Base-by-base conservation (phyloP, 78 protist genomes). In the Protostelium mycophagum region DNA sequence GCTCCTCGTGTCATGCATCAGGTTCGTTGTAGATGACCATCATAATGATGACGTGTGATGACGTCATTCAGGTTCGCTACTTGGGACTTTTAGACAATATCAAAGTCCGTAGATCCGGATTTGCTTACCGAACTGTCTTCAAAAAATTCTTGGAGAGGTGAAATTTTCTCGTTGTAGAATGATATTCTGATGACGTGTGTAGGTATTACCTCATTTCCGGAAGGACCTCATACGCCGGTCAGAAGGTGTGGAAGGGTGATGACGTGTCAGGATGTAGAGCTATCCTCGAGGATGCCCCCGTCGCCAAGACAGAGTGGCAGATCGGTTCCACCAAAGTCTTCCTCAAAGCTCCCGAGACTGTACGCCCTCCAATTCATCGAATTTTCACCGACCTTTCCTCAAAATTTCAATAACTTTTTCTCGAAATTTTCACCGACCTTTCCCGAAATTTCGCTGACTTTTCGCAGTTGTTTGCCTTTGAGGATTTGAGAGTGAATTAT, bases 81-180 rank as follows among this genome's bases (percentile, higher is more conserved):
- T 88, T 97, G 28, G 98, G 98, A 85, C 94, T 98, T 9, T 28
- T 95, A 34, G 98, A 97, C 89, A 96, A 96, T 89, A 88, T 97
- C 35, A 91, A 96, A 31, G 98, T 97, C 1, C 90, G 99, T 28
- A 94, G 99, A 35, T 97, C 99, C 23, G 99, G 99, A 31, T 98
- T 93, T 83, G 95, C 98, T 34, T 97, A 96, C 83, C 96, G 98
- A 28, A 86, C 91, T 9, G 83, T 36, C 28, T 98, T 96, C 84
- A 95, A 96, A 34, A 89, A 89, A 88, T 96, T 98, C 91, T 0
- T 96, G 36, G 85, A 39, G 0, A 92, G 96, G 85, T 51, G 31
- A 5, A 5, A 51, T 25, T 51, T 51, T 51, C 73, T 16, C 5
- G 5, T 51, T 51, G 5, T 16, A 5, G 73, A 5, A 5, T 5